Conservation (phyloP, 139 green algal species). For the Nannochloris sp. region DNA sequence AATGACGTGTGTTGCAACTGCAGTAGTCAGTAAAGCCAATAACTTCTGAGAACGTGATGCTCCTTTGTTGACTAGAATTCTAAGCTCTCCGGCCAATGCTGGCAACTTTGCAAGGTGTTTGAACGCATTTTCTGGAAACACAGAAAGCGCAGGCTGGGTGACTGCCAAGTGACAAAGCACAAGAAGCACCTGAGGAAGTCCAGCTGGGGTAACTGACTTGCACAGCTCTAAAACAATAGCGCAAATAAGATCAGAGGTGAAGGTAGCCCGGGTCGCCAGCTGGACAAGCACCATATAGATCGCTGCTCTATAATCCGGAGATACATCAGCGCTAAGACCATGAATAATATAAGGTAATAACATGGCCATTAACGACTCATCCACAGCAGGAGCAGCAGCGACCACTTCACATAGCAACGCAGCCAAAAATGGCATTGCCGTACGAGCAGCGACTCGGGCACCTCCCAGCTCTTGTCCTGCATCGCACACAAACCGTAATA, state of each 20-base stretch:
- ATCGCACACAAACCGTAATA: slow-evolving; percentile 51
- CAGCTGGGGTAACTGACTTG: slow-evolving; percentile 1
- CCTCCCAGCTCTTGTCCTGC: slow-evolving; percentile 27
- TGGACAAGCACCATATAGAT: slow-evolving; percentile 68
- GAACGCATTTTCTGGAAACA: slow-evolving; percentile 39
- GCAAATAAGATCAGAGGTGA: slow-evolving; percentile 45
- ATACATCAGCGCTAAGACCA: slow-evolving; percentile 35
- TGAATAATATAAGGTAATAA: slow-evolving; percentile 64
- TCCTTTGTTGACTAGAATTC: slow-evolving; percentile 11
- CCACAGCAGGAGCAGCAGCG: slow-evolving; percentile 4
- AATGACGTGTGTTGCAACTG: background rate
- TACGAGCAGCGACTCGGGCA: slow-evolving; percentile 5
- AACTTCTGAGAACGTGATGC: slow-evolving; percentile 11
- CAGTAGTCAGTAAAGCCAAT: slow-evolving; percentile 22
- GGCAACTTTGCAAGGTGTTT: slow-evolving; percentile 26
- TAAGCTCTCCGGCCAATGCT: slow-evolving; percentile 30
- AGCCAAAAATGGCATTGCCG: slow-evolving; percentile 63
- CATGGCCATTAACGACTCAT: slow-evolving; percentile 16
- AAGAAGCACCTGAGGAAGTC: slow-evolving; percentile 29
- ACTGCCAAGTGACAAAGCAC: slow-evolving; percentile 51
- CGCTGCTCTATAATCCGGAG: slow-evolving; percentile 54
- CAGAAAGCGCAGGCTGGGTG: slow-evolving; percentile 44
- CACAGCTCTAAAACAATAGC: slow-evolving; percentile 38
- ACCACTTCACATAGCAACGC: slow-evolving; percentile 59
- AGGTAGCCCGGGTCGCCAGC: slow-evolving; percentile 39